Base-by-base conservation (phyloP, 2,329 filamentous ascomycete species). In the Paraphoma chrysanthemicola region DNA sequence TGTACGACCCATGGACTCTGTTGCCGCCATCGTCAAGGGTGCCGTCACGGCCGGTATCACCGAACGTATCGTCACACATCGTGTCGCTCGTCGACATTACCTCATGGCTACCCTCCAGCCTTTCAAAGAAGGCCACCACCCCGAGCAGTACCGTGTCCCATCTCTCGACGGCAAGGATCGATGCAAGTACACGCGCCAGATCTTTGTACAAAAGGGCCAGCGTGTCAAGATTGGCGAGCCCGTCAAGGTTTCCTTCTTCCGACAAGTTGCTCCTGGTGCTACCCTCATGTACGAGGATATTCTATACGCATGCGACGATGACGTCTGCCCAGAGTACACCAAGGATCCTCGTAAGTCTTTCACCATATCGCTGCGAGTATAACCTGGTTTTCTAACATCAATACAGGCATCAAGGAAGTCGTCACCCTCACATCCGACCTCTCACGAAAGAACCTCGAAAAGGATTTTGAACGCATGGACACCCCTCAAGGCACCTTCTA, bases 201-300 rank as follows among this genome's bases (percentile, higher is more conserved):
- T 99, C 54, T 99, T 98, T 69, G 94, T 99, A 63, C 95, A 97
- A 73, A 98, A 97, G 82, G 95, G 95, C 14, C 95, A 99, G 78
- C 90, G 96, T 78, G 93, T 99, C 80, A 98, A 98, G 88, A 98
- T 97, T 77, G 95, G 95, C 70, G 95, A 99, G 80, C 94, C 95
- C 1, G 94, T 98, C 80, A 98, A 98, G 84, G 95, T 98, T 44
- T 96, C 92, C 9, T 98, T 98, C 81, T 98, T 99, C 88, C 86
- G 95, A 78, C 95, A 98, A 78, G 95, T 99, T 52, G 95, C 95
- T 6, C 95, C 95, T 0, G 95, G 95, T 48, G 95, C 95, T 33
- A 98, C 94, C 1, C 87, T 99, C 68, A 98, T 99, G 95, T 99
- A 99, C 77, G 95, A 99, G 82, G 95, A 99, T 80, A 94, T 98